Conservation (phyloP, 164 flowering plant species). For the Saururus chinensis region DNA sequence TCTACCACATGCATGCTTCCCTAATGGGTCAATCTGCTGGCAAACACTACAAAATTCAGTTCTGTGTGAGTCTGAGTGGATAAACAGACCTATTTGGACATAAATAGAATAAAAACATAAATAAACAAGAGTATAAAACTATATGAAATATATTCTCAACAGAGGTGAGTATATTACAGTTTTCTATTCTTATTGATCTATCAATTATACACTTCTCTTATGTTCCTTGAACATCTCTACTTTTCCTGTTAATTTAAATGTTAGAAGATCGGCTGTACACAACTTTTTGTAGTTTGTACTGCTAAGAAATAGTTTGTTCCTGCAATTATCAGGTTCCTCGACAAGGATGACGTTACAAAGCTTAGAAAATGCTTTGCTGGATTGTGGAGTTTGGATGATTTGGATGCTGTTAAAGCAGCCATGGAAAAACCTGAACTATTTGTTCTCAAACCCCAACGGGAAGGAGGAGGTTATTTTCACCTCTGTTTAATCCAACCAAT, state of each 20-base stretch:
- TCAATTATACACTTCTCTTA: no score
- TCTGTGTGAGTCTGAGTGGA: no score
- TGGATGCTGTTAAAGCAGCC: constrained; percentile 45
- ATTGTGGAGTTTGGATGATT: constrained; percentile 87
- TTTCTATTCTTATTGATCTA: no score
- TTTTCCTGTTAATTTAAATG: neutral
- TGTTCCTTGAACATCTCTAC: neutral
- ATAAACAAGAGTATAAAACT: no score
- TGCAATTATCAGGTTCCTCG: constrained; percentile 56
- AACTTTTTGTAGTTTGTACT: no score
- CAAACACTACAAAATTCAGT: no score
- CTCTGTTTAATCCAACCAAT: neutral
- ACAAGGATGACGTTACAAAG: constrained; percentile 69
- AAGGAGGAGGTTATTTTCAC: constrained; percentile 78
- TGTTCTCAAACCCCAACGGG: constrained; percentile 97
- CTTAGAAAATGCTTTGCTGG: constrained; percentile 89
- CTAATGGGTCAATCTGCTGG: no score
- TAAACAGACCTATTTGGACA: no score
- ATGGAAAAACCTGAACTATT: constrained; percentile 65
- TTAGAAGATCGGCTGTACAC: neutral
- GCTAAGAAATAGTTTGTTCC: neutral
- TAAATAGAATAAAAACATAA: no score
- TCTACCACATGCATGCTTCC: no score
- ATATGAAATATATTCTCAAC: no score
- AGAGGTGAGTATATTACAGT: no score